Evolutionary conservation across 768 basidiomycete species (phyloP), one percentile per base, ranked within the genome.

Genomic region (Boletus edulis): DNA sequence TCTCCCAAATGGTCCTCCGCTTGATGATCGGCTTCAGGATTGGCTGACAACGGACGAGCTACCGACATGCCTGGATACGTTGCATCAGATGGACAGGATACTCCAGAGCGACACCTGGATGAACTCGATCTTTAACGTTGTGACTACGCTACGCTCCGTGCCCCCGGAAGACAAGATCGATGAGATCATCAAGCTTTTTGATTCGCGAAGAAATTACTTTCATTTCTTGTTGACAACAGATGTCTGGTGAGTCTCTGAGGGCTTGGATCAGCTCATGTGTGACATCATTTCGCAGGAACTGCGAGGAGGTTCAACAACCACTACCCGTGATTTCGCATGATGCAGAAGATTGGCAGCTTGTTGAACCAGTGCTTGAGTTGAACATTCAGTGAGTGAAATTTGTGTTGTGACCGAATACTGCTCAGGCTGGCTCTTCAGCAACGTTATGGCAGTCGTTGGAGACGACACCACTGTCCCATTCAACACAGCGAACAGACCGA

Each of bases 151-250:
- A n/a, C 37, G 37, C 13, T 15, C 15, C 0, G 14, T 37, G 7
- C 15, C 41, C 3, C 24, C 41, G 20, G 5, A 62, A 15, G 61
- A 55, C 32, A 41, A 20, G 15, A 45, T 32, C 3, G 22, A 35
- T 4, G 50, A 58, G 10, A 56, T 53, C 0, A 45, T 59, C 22
- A 44, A 27, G 24, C 43, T 46, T 3, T 63, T 63, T 10, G 6
- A 31, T 8, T 51, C 14, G 7, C 35, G 27, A 7, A n/a, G 48
- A 18, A 12, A 14, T 12, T 54, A 51, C 29, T 62, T 62, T 17
- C 62, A 54, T 43, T 56, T 51, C 22, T 46, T 62, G 22, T 50
- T 62, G 22, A 35, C 53, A 9, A 52, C 45, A 6, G 62, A 60
- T 0, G 15, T 61, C n/a, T 61, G 60, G 60, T 48, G 34, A 57